Evolutionary conservation across 2,329 filamentous ascomycete genomes (phyloP).

Genomic region (Berkeleyomyces basicola): DNA sequence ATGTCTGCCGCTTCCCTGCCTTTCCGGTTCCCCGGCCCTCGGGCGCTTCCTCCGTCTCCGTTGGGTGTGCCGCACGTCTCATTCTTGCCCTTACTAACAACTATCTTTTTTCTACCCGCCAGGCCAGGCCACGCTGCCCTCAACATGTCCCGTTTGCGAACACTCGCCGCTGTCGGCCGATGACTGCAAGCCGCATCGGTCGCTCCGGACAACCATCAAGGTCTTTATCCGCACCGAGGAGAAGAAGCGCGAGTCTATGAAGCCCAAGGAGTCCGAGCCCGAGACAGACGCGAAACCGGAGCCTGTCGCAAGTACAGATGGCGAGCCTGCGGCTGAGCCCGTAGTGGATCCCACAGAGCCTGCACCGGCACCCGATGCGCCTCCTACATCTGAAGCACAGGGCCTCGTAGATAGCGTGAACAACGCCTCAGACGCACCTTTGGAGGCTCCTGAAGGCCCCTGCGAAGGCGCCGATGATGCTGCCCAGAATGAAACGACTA

Average conservation of each 20-base stretch:
- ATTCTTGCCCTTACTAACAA: not conserved
- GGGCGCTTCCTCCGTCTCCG: too few species aligned
- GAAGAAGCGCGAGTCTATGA: slow-evolving; percentile 63
- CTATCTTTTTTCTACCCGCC: slow-evolving; percentile 7
- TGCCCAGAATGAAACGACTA: not conserved
- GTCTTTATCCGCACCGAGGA: slow-evolving; percentile 82
- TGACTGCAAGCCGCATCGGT: slow-evolving; percentile 78
- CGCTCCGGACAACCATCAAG: slow-evolving; percentile 78
- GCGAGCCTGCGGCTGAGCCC: slow-evolving; percentile 1
- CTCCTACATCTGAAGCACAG: not conserved
- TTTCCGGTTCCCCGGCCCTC: slow-evolving; percentile 4
- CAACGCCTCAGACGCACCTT: not conserved
- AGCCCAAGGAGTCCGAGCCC: slow-evolving; percentile 28
- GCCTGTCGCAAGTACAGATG: slow-evolving; percentile 16
- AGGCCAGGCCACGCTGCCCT: slow-evolving; percentile 62
- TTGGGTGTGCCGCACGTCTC: too few species aligned
- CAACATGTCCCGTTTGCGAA: slow-evolving; percentile 81
- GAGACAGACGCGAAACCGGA: not conserved
- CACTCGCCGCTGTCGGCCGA: slow-evolving; percentile 75
- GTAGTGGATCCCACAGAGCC: slow-evolving; percentile 4
- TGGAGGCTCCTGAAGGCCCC: slow-evolving; percentile 1
- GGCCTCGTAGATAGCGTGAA: not conserved
- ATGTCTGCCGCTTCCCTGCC: slow-evolving; percentile 22
- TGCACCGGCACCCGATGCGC: not conserved
- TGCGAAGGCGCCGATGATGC: not conserved